phyloP scores from a whole-genome alignment of 768 basidiomycete genomes.

The Agrocybe praecox region DNA sequence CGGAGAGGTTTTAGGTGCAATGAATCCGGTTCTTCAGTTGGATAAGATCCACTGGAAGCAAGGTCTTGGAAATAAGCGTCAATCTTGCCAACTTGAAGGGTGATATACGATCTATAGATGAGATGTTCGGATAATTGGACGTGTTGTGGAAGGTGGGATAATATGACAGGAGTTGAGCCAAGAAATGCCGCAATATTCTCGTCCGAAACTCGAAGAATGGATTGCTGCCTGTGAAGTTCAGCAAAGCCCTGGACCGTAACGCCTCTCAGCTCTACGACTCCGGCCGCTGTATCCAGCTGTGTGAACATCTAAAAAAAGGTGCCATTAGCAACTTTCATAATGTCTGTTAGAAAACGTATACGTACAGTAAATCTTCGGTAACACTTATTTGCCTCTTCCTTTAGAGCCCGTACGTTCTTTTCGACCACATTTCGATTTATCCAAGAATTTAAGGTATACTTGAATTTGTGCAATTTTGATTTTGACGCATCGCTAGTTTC shows the following conservation, averaged over 20 bases:
- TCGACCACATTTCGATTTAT: neutral
- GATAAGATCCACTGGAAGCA: neutral
- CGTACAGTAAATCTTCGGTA: neutral
- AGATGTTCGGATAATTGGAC: neutral
- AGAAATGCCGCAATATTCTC: neutral
- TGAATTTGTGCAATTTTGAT: neutral
- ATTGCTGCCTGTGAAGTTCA: neutral
- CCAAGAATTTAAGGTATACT: neutral
- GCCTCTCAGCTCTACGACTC: neutral
- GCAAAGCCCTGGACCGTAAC: neutral
- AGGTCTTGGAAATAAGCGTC: neutral
- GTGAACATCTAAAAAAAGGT: too few relatives aligned
- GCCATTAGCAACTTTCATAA: neutral
- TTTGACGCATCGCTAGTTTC: neutral
- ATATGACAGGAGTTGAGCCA: neutral
- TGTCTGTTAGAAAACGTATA: neutral
- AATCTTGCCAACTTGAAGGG: neutral
- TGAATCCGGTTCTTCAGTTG: neutral
- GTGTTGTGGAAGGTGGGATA: neutral
- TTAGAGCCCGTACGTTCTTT: neutral
- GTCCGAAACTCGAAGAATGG: neutral
- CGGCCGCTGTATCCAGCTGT: too few relatives aligned
- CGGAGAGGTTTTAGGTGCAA: neutral
- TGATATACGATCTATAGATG: neutral
- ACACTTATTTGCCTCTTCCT: neutral